Evolutionary conservation across 139 green algal species (phyloP).

Genomic region (Chlorella sorokiniana): DNA sequence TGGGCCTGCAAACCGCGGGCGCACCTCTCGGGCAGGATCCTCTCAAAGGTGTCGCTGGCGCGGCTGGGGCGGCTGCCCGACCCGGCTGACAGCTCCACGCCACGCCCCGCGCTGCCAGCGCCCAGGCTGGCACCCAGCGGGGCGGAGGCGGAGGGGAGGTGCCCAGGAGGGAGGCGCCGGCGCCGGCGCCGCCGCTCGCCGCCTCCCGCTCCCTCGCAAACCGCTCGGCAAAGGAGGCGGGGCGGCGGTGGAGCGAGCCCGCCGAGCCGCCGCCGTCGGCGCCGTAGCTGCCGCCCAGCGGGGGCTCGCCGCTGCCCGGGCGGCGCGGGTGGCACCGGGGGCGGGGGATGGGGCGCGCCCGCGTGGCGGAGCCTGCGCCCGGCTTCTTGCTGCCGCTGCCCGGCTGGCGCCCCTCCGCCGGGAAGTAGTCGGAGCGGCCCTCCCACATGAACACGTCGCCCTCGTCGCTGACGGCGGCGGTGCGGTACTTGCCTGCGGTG

Average conservation of each 20-base stretch:
- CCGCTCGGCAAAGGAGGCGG: slow-evolving; percentile 30
- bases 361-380: not conserved
- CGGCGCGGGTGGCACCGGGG: not conserved
- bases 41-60: slow-evolving; percentile 5
- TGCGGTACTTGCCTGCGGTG: slow-evolving; percentile 84
- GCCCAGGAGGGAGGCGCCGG: no score
- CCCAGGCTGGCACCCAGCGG: not conserved
- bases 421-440: slow-evolving; percentile 51
- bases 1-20: no score
- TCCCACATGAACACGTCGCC: slow-evolving; percentile 91
- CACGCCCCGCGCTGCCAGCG: not conserved
- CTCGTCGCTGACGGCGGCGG: slow-evolving; percentile 72
- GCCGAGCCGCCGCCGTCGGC: not conserved
- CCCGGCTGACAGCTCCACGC: not conserved
- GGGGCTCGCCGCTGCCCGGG: not conserved
- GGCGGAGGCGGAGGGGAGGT: no score
- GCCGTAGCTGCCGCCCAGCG: slow-evolving; percentile 18
- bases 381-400: slow-evolving; percentile 50
- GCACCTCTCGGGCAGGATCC: slow-evolving; percentile 12
- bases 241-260: slow-evolving; percentile 1
- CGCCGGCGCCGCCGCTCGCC: not conserved
- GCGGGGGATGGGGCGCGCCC: slow-evolving; percentile 17
- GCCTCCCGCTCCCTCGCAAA: slow-evolving; percentile 26
- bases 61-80: not conserved
- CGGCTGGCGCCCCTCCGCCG: slow-evolving; percentile 37